Base-by-base conservation (phyloP, 257 asterid genomes). In the Vinca minor region DNA sequence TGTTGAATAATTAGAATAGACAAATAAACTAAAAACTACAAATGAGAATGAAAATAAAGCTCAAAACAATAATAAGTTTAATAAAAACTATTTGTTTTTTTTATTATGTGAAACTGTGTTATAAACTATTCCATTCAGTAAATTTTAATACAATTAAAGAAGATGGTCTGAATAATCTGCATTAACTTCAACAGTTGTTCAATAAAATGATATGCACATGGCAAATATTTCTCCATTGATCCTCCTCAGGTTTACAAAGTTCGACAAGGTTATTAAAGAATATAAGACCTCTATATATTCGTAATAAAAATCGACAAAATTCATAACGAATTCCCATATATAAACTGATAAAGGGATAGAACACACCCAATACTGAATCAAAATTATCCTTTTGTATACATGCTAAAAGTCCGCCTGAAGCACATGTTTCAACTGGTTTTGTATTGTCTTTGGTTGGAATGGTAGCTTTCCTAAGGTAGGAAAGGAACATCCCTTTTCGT, bases 261-360 rank as follows among this genome's bases (percentile, higher is more conserved):
- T 39, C 23, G 7, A 18, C 20, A 2, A 4, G 11, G 34, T 15
- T 26, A 36, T 34, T 18, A 60, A 28, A 60, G 35, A 34, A 21
- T 60, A 21, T 60, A 36, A 29, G n/a, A n/a, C n/a, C n/a, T n/a
- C n/a, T n/a, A n/a, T n/a, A n/a, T n/a, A n/a, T n/a, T n/a, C n/a
- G n/a, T n/a, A n/a, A n/a, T n/a, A n/a, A n/a, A 38, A 35, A 35
- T 26, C 9, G 53, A 69, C 31, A 60, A 69, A 55, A 42, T 66
- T 66, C 18, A 29, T 42, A 66, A 66, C 7, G 21, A 60, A 60
- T 39, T n/a, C 60, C 67, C 53, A 6, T 14, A 53, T 52, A 63
- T 66, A 63, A 20, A 69, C 38, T 17, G 29, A 65, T 17, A n/a
- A 41, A 34, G 23, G 14, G 26, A 17, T 35, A 42, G 15, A 54